phyloP scores from a whole-genome alignment of 345 rosid genomes.

The Citrus medica region DNA sequence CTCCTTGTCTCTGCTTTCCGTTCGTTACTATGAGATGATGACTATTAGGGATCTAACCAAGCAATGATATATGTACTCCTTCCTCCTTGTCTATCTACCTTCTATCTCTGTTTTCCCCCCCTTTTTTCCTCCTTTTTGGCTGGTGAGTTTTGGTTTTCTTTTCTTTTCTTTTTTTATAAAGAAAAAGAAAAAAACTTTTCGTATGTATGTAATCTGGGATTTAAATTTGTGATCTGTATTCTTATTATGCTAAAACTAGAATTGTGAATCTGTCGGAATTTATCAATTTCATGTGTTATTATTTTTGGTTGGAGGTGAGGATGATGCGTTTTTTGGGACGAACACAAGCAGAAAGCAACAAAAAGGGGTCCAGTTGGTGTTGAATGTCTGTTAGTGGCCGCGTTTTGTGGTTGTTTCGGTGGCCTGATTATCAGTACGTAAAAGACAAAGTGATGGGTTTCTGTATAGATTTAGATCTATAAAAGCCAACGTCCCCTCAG shows the following conservation, averaged over 20 bases:
- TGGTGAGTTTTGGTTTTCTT: constrained; percentile 7
- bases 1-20: constrained; percentile 80
- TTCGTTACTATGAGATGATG: constrained; percentile 87
- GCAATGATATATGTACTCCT: not conserved
- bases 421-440: constrained; percentile 4
- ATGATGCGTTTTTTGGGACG: not conserved
- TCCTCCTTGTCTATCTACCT: too few relatives aligned
- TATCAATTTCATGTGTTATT: not conserved
- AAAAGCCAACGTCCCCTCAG: not conserved
- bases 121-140: constrained; percentile 8
- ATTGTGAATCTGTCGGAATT: constrained; percentile 3
- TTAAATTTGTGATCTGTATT: constrained; percentile 12
- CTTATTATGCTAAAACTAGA: not conserved
- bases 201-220: constrained; percentile 13
- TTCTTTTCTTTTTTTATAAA: too few relatives aligned
- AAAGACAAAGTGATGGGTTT: constrained; percentile 14
- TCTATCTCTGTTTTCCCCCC: too few relatives aligned
- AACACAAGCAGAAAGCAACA: not conserved
- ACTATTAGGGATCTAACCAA: constrained; percentile 40
- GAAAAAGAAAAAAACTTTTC: not conserved
- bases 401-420: constrained; percentile 8
- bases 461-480: constrained; percentile 13
- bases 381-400: constrained; percentile 6
- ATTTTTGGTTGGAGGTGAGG: not conserved
- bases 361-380: constrained; percentile 6